Evolutionary conservation across 169 alveolate genomes (phyloP).

Genomic region (Plasmodium knowlesi): DNA sequence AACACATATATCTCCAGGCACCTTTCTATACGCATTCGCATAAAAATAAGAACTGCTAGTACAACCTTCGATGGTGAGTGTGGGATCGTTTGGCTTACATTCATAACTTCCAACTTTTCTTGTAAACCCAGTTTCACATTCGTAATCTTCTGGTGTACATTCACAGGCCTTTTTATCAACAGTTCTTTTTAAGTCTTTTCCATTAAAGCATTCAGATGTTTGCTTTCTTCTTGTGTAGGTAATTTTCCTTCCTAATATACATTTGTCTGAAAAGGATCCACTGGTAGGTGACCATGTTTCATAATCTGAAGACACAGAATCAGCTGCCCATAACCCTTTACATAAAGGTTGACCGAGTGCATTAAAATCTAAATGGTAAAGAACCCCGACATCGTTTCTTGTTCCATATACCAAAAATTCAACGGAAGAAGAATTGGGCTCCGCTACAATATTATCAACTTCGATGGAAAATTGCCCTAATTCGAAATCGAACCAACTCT

Average conservation of each 20-base stretch:
- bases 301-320: slow-evolving; percentile 94
- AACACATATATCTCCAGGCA: slow-evolving; percentile 96
- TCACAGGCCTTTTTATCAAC: slow-evolving; percentile 92
- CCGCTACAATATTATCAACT: slow-evolving; percentile 95
- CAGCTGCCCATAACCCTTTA: slow-evolving; percentile 95
- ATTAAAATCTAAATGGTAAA: slow-evolving; percentile 95
- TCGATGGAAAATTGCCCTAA: slow-evolving; percentile 90
- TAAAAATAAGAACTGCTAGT: slow-evolving; percentile 83
- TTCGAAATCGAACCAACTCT: slow-evolving; percentile 95
- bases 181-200: slow-evolving; percentile 94
- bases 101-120: slow-evolving; percentile 88
- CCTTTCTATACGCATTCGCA: slow-evolving; percentile 94
- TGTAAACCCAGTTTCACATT: slow-evolving; percentile 96
- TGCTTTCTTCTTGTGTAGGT: slow-evolving; percentile 95
- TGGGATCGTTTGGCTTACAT: slow-evolving; percentile 86
- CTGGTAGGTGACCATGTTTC: slow-evolving; percentile 96
- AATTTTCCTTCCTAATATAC: slow-evolving; percentile 94
- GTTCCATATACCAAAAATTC: slow-evolving; percentile 97
- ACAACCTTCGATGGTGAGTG: slow-evolving; percentile 83
- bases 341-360: slow-evolving; percentile 95
- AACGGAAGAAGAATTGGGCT: slow-evolving; percentile 95
- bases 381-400: slow-evolving; percentile 91
- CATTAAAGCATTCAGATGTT: slow-evolving; percentile 97
- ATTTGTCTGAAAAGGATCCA: slow-evolving; percentile 83
- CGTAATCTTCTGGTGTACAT: slow-evolving; percentile 97